Evolutionary conservation across 2,329 filamentous ascomycete species (phyloP).

Genomic region (Grosmannia clavigera): DNA sequence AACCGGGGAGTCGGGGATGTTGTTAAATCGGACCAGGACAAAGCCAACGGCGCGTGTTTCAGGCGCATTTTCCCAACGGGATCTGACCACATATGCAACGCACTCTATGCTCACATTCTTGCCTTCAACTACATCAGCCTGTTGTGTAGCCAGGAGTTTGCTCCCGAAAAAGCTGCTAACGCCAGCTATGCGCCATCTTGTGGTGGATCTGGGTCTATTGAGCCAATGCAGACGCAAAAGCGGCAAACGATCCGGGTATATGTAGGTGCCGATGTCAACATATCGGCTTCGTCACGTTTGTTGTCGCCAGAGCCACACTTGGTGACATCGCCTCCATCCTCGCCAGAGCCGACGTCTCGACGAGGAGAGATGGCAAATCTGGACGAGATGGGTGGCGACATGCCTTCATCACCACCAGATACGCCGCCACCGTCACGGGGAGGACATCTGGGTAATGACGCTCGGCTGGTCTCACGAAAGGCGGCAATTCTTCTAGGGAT

Average conservation of each 20-base stretch:
- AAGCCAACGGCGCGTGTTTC: constrained; percentile 18
- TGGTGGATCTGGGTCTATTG: not conserved
- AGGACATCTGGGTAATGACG: not conserved
- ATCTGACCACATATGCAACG: constrained; percentile 43
- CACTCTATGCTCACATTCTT: constrained; percentile 45
- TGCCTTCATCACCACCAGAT: not conserved
- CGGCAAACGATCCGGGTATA: constrained; percentile 11
- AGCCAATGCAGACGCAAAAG: not conserved
- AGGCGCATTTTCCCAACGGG: constrained; percentile 39
- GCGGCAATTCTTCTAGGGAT: constrained; percentile 12
- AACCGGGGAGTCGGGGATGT: not conserved
- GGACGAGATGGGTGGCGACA: not conserved
- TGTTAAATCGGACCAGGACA: not conserved
- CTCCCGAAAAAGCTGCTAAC: not conserved
- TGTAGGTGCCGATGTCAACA: constrained; percentile 4
- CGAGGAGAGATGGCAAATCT: not conserved
- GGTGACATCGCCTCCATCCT: not conserved
- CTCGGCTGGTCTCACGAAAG: constrained; percentile 14
- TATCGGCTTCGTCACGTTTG: not conserved
- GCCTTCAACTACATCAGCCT: constrained; percentile 44
- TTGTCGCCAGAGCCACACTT: not conserved
- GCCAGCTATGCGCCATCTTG: no score
- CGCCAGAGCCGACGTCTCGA: not conserved
- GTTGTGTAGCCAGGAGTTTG: constrained; percentile 15
- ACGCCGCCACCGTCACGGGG: not conserved